phyloP scores from a whole-genome alignment of 805 yeast species.

The Isabelozyma gotoi region DNA sequence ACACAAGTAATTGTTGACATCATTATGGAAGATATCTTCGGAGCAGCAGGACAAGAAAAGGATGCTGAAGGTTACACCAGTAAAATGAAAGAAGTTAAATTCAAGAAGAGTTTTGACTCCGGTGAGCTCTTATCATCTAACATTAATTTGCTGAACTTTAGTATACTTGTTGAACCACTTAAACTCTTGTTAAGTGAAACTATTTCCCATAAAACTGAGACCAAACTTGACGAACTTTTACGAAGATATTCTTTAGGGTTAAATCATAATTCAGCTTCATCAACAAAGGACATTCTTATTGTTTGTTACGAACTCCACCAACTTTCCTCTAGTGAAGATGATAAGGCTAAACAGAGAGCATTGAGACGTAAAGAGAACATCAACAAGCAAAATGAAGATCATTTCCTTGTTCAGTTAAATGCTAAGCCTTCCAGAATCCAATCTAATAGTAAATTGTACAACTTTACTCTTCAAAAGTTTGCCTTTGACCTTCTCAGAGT shows the following conservation, averaged over 20 bases:
- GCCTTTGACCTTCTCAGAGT: conserved; percentile 73
- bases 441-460: conserved; percentile 54
- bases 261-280: conserved; percentile 61
- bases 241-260: conserved; percentile 80
- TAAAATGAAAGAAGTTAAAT: conserved; percentile 86
- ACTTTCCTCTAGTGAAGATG: conserved; percentile 30
- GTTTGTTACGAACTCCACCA: conserved; percentile 72
- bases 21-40: conserved; percentile 91
- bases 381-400: conserved; percentile 43
- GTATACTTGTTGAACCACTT: conserved; percentile 64
- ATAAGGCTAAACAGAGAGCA: neutral
- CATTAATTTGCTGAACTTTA: conserved; percentile 58
- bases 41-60: conserved; percentile 89
- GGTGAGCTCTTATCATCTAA: conserved; percentile 74
- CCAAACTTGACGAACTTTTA: conserved; percentile 74
- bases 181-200: conserved; percentile 60
- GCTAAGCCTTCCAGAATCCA: conserved; percentile 56
- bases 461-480: conserved; percentile 68
- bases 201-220: conserved; percentile 65
- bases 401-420: conserved; percentile 72
- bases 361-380: conserved; percentile 13
- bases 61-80: conserved; percentile 90
- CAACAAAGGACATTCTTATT: conserved; percentile 57
- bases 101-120: conserved; percentile 83
- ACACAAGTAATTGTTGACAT: conserved; percentile 61